These are phyloP conservation scores for Colletotrichum plurivorum DNA, from an alignment of 2,329 filamentous ascomycete species.

Conservation along the genomic window DNA sequence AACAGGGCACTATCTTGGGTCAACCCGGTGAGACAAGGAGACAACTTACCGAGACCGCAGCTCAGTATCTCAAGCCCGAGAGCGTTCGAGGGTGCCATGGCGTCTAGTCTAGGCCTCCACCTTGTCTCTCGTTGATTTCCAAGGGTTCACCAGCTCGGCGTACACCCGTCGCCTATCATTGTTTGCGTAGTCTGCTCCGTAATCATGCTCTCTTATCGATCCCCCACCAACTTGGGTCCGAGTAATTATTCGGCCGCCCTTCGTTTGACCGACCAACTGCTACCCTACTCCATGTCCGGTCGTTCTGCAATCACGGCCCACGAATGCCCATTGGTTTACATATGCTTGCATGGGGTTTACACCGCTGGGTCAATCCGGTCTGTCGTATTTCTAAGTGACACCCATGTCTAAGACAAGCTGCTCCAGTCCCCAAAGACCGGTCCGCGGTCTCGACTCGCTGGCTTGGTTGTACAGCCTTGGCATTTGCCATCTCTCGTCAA, in stretches of 20 bases:
- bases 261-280: constrained; percentile 24
- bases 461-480: not conserved
- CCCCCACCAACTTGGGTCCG: not conserved
- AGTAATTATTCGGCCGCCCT: not conserved
- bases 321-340: constrained; percentile 15
- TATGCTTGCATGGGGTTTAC: constrained; percentile 32
- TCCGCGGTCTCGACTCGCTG: not conserved
- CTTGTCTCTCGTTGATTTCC: constrained; percentile 23
- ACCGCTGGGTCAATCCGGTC: not conserved
- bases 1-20: constrained; percentile 16
- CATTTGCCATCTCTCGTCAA: no score
- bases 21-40: constrained; percentile 23
- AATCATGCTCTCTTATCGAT: not conserved
- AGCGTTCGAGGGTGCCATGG: not conserved
- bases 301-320: not conserved
- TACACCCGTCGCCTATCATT: not conserved
- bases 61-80: not conserved
- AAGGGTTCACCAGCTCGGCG: constrained; percentile 11
- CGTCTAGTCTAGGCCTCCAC: constrained; percentile 9
- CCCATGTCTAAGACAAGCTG: constrained; percentile 27
- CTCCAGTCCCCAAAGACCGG: constrained; percentile 4
- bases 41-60: constrained; percentile 26
- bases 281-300: constrained; percentile 23
- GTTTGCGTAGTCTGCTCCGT: not conserved
- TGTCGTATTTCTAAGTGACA: not conserved